These are phyloP conservation scores for Xylariaceae sp. DNA, from an alignment of 2,329 filamentous ascomycete genomes.

Conservation along the genomic window DNA sequence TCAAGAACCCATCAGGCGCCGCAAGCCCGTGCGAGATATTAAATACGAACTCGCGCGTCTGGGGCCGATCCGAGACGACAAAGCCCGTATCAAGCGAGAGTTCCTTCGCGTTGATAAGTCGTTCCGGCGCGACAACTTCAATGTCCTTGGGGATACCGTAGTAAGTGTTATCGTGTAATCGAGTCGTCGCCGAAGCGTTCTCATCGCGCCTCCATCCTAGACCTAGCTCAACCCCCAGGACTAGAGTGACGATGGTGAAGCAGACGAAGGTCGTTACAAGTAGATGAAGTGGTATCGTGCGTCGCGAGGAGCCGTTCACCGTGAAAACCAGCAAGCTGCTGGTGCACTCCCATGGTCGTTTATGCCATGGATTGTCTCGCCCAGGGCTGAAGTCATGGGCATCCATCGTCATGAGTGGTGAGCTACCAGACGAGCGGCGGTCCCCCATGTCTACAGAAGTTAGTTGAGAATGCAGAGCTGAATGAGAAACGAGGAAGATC, in stretches of 20 bases:
- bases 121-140: conserved; percentile 21
- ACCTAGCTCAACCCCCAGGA: conserved; percentile 25
- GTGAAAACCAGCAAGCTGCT: conserved; percentile 6
- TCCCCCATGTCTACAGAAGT: conserved; percentile 17
- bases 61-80: conserved; percentile 4
- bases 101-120: conserved; percentile 28
- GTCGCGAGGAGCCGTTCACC: conserved; percentile 7
- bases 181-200: not conserved
- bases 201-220: conserved; percentile 18
- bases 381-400: conserved; percentile 14
- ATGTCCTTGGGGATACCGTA: conserved; percentile 25
- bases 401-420: conserved; percentile 21
- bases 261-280: conserved; percentile 20
- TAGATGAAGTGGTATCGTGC: conserved; percentile 22
- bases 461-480: not conserved
- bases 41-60: conserved; percentile 32
- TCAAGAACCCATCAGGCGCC: conserved; percentile 34
- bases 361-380: conserved; percentile 11
- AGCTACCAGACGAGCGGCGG: conserved; percentile 25
- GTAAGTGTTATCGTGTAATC: conserved; percentile 19
- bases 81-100: conserved; percentile 31
- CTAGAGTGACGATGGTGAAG: conserved; percentile 21
- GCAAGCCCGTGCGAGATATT: conserved; percentile 32
- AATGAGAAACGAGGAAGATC: not conserved
- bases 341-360: conserved; percentile 17